Evolutionary conservation across 208 protist genomes (phyloP).

Genomic region (Leishmania turanica): DNA sequence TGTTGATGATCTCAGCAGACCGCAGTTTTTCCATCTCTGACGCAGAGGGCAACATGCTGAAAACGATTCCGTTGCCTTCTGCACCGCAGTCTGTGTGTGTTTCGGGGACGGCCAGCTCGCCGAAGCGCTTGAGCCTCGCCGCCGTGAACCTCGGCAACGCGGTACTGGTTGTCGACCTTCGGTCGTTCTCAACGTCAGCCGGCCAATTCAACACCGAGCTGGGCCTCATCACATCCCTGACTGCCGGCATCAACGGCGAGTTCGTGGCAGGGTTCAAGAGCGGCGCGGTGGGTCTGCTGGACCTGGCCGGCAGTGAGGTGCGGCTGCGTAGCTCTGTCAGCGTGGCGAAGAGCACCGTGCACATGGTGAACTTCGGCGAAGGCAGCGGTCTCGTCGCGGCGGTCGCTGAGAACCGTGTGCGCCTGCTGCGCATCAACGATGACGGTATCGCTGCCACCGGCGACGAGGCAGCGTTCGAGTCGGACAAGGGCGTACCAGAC

Average conservation of each 20-base stretch:
- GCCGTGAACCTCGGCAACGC: slow-evolving; percentile 61
- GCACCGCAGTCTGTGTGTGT: slow-evolving; percentile 66
- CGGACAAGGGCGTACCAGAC: slow-evolving; percentile 9
- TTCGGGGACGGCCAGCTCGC: slow-evolving; percentile 34
- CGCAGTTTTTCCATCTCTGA: slow-evolving; percentile 85
- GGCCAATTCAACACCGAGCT: slow-evolving; percentile 80
- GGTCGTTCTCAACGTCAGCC: slow-evolving; percentile 38
- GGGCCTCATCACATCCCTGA: slow-evolving; percentile 62
- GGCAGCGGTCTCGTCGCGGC: slow-evolving; percentile 56
- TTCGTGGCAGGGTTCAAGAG: slow-evolving; percentile 62
- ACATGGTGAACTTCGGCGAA: slow-evolving; percentile 43
- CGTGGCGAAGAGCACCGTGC: slow-evolving; percentile 38
- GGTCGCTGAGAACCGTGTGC: slow-evolving; percentile 46
- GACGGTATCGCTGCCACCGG: slow-evolving; percentile 40
- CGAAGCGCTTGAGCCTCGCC: slow-evolving; percentile 40
- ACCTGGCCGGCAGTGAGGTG: slow-evolving; percentile 43
- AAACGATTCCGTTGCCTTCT: slow-evolving; percentile 47
- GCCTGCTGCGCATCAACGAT: slow-evolving; percentile 61
- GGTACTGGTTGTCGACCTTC: slow-evolving; percentile 60
- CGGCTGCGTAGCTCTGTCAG: slow-evolving; percentile 37
- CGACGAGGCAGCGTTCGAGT: slow-evolving; percentile 25
- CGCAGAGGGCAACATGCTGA: slow-evolving; percentile 74
- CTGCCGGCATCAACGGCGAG: slow-evolving; percentile 29
- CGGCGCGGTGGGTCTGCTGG: slow-evolving; percentile 58
- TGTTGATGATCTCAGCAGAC: slow-evolving; percentile 92